Evolutionary conservation across 495 filamentous ascomycete species (phyloP), one percentile per base, ranked within the genome.

Genomic region (Lasiosphaeriaceae sp.): DNA sequence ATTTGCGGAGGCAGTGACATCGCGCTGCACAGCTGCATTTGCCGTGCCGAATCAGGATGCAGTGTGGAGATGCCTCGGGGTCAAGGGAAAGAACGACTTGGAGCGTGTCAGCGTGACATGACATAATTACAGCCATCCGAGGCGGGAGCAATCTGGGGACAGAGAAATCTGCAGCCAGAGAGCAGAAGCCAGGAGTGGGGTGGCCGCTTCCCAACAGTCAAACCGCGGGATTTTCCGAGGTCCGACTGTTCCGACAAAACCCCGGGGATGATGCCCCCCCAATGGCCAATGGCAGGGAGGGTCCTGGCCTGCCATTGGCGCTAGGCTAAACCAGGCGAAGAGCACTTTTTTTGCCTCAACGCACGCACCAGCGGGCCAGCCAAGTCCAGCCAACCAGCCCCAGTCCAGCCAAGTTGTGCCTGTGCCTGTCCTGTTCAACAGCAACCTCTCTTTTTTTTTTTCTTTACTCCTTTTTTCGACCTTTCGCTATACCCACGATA

Each of bases 341-440:
- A 14, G 19, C 48, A 45, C 41, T 61, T 65, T 69, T 70, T 67
- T 64, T 65, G 56, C 57, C 63, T 59, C 64, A 64, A 54, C n/a
- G n/a, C n/a, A n/a, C n/a, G n/a, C n/a, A n/a, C n/a, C n/a, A 31
- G 9, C 26, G 26, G 4, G 4, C 57, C 17, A 31, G 29, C 45
- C 44, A 16, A 39, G 21, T 43, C 7, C n/a, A 51, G 16, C 50
- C 22, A 26, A 16, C 41, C 24, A 11, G 22, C 8, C 17, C 41
- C 50, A 46, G 48, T 21, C 44, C 46, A 50, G 34, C 54, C n/a
- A 39, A 51, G 44, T 46, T n/a, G 12, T n/a, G 26, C 14, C 34
- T 14, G 45, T 29, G 48, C 43, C 19, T 19, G 39, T 44, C 44
- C 46, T 51, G 51, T 41, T 51, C 59, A 57, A 47, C 50, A 47